Evolutionary conservation across 306 rosid species (phyloP), one percentile per base, ranked within the genome.

Genomic region (Vigna mungo): DNA sequence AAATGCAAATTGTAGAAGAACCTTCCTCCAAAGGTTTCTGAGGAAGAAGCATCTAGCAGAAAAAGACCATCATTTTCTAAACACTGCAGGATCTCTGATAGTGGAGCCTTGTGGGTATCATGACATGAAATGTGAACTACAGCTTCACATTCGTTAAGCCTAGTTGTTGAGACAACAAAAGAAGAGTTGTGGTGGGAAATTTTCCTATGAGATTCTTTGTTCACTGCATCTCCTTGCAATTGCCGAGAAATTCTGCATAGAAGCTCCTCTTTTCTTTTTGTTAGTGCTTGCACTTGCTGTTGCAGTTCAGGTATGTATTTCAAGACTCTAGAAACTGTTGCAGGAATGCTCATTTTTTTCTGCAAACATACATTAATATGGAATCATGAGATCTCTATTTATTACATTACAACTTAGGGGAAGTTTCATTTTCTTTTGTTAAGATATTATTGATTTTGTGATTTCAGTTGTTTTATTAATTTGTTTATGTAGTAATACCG

Each of bases 331-430:
- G 92, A 85, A 75, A 91, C 80, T 66, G 92, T 89, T 2, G 84
- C 72, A 0, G 95, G 98, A 59, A 84, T 86, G 80, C 95, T 93
- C 64, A 91, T 47, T 23, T 82, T 89, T 79, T 86, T 89, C 98
- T 89, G 84, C 67, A 74, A 27, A 54, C 2, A 55, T 6, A 6
- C 9, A 41, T 58, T 77, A 13, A 64, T 75, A 8, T 49, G 21
- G 18, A 34, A 75, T 17, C 2, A n/a, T n/a, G 10, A 8, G 60
- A 18, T 20, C 3, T 51, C 56, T 51, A 7, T 49, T 52, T 34
- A 8, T 39, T 39, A 39, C 44, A 41, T n/a, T n/a, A n/a, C n/a
- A n/a, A n/a, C n/a, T n/a, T n/a, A n/a, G 12, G 12, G 44, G 44
- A 39, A 8, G 10, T 39, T 41, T 41, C 46, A 9, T 41, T 41